Conservation (phyloP, 2,329 filamentous ascomycete genomes). For the Aspergillus vadensis region DNA sequence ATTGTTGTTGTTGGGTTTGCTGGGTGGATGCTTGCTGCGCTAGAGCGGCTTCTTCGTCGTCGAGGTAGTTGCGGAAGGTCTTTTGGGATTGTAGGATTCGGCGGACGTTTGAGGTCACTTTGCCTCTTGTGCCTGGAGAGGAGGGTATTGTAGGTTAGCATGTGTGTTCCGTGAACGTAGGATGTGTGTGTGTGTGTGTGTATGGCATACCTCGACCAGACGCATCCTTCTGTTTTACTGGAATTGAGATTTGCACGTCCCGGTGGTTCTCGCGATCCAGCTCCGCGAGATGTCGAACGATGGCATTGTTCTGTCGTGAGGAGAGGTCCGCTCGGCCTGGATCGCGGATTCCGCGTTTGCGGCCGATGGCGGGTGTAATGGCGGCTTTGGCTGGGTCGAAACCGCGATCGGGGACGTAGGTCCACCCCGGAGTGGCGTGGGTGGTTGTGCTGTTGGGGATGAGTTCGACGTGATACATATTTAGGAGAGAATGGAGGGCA, state of each 20-base stretch:
- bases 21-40: constrained; percentile 23
- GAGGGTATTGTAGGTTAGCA: neutral
- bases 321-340: constrained; percentile 66
- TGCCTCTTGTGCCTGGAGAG: constrained; percentile 41
- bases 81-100: constrained; percentile 53
- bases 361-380: constrained; percentile 54
- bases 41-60: constrained; percentile 52
- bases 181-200: neutral
- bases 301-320: constrained; percentile 79
- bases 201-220: constrained; percentile 40
- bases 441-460: constrained; percentile 67
- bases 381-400: constrained; percentile 59
- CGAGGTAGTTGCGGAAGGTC: constrained; percentile 54
- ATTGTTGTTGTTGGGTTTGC: neutral
- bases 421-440: constrained; percentile 80
- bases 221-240: constrained; percentile 54
- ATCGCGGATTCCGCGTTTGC: constrained; percentile 72
- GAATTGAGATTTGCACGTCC: constrained; percentile 71
- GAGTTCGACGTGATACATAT: constrained; percentile 76
- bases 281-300: constrained; percentile 77
- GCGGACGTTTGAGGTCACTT: constrained; percentile 50
- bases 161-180: too few relatives aligned
- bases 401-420: constrained; percentile 79
- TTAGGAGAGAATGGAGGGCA: neutral
- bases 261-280: constrained; percentile 78